Evolutionary conservation across 352 stramenopile genomes (phyloP).

Genomic region (Aphanomyces euteiches): DNA sequence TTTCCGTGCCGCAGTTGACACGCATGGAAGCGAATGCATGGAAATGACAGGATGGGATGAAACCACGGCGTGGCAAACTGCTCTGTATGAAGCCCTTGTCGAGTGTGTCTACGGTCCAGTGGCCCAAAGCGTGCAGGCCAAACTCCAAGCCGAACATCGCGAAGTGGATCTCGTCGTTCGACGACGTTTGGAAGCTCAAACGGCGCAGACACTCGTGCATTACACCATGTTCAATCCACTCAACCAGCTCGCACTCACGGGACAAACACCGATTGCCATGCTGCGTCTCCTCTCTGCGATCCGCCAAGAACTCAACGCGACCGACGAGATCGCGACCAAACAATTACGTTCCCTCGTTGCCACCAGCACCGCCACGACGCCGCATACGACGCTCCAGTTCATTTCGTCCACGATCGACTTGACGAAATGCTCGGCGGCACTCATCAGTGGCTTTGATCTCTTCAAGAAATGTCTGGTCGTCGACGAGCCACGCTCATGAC

Average conservation of each 20-base stretch:
- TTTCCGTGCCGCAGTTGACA: not conserved
- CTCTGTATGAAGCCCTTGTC: slow-evolving; percentile 16
- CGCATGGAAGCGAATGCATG: slow-evolving; percentile 1
- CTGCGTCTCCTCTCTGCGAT: slow-evolving; percentile 1
- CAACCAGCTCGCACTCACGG: not conserved
- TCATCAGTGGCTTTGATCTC: slow-evolving; percentile 10
- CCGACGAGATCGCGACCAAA: not conserved
- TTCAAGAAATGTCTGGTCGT: not conserved
- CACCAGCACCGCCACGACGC: not conserved
- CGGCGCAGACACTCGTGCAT: not conserved
- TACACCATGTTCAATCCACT: slow-evolving; percentile 26
- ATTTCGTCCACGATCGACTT: slow-evolving; percentile 16
- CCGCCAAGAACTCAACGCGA: slow-evolving; percentile 1
- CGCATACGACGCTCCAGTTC: not conserved
- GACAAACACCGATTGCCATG: slow-evolving; percentile 4
- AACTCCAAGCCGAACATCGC: slow-evolving; percentile 1
- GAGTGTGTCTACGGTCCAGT: not conserved
- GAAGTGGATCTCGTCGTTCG: not conserved
- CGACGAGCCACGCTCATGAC: not conserved
- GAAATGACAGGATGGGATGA: slow-evolving; percentile 7
- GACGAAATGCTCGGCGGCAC: slow-evolving; percentile 1
- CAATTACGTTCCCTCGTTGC: not conserved
- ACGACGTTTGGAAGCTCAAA: not conserved
- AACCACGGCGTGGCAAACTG: not conserved
- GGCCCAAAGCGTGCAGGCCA: slow-evolving; percentile 5